A percentile compares a stretch with the other conserved stretches of the same genome.
Evolutionary conservation across 2,329 filamentous ascomycete species (phyloP).

Genomic region (Aspergillus jensenii): DNA sequence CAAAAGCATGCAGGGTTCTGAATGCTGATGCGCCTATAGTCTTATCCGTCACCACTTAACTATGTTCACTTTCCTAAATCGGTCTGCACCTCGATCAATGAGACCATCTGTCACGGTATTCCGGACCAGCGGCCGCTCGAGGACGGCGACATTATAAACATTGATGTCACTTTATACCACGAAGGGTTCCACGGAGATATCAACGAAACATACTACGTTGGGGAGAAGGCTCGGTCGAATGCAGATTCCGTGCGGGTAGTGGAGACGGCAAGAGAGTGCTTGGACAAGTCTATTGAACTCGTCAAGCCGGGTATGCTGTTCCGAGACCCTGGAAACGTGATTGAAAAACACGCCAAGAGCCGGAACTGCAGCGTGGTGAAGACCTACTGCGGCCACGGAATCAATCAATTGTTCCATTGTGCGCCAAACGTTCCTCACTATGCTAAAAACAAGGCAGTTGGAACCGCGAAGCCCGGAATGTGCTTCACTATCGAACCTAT

Average conservation of each 20-base stretch:
- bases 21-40: constrained; percentile 52
- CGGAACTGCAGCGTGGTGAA: constrained; percentile 86
- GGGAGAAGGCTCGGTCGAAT: constrained; percentile 79
- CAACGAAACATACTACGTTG: constrained; percentile 98
- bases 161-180: constrained; percentile 93
- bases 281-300: constrained; percentile 85
- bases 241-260: constrained; percentile 86
- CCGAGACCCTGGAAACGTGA: constrained; percentile 88
- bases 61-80: constrained; percentile 98
- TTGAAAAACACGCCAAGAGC: constrained; percentile 90
- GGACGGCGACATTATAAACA: constrained; percentile 95
- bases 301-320: constrained; percentile 93
- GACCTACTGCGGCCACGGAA: constrained; percentile 94
- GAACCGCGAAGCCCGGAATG: constrained; percentile 92
- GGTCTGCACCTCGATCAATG: constrained; percentile 92
- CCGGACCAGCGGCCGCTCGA: constrained; percentile 83
- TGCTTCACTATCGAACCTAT: constrained; percentile 99
- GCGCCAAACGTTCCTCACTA: constrained; percentile 96
- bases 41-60: constrained; percentile 91
- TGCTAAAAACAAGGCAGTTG: constrained; percentile 96
- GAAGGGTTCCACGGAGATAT: constrained; percentile 93
- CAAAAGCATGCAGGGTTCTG: too few species aligned
- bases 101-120: constrained; percentile 98
- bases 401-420: constrained; percentile 91
- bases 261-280: constrained; percentile 82